Evolutionary conservation across 352 stramenopile species (phyloP).

Genomic region (Phytopythium ostracodes): DNA sequence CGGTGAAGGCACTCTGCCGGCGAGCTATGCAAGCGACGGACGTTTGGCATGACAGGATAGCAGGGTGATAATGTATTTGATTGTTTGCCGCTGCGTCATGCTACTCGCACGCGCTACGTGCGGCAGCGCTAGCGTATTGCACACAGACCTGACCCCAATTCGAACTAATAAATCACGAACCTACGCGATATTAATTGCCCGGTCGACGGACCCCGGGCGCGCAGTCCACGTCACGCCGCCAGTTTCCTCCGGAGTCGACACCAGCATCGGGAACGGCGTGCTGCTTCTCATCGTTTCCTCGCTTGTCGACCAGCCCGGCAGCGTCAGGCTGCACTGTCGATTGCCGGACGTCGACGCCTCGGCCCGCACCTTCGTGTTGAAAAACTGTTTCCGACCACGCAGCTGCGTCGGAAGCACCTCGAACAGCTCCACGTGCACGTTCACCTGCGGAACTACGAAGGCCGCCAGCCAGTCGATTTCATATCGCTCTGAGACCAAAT

Average conservation of each 20-base stretch:
- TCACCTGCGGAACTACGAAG: conserved; percentile 26
- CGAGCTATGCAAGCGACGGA: neutral
- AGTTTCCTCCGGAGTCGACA: neutral
- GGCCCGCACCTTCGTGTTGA: neutral
- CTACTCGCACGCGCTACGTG: no score
- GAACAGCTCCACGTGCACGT: conserved; percentile 26
- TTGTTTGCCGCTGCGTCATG: neutral
- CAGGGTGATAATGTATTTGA: neutral
- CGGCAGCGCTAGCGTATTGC: no score
- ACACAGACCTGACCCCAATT: neutral
- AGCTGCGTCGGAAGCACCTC: conserved; percentile 18
- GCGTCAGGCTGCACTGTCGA: neutral
- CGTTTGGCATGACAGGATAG: neutral
- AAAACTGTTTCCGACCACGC: neutral
- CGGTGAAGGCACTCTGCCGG: neutral
- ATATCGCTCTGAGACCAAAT: conserved; percentile 16
- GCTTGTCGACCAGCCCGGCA: neutral
- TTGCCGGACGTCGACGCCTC: neutral
- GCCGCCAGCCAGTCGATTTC: conserved; percentile 21
- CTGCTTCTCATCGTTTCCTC: neutral
- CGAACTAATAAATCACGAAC: no score
- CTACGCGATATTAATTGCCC: no score
- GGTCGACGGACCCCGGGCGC: neutral
- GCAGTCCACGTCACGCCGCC: neutral
- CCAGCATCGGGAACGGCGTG: neutral